Conservation (phyloP, 2,329 filamentous ascomycete species). For the Aspergillus latus region DNA sequence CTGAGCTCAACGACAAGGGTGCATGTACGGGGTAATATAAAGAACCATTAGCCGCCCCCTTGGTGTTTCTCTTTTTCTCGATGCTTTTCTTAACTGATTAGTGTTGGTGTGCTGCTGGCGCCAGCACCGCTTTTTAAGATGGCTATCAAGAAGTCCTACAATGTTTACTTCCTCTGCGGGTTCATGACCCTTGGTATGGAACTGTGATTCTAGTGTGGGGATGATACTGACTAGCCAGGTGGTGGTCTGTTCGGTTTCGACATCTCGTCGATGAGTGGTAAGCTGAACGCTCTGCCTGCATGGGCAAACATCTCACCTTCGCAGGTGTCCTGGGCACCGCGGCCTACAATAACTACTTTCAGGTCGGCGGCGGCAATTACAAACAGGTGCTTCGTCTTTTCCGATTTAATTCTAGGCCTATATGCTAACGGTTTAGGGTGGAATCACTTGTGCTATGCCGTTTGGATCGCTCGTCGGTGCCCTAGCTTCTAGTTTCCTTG, state of each 20-base stretch:
- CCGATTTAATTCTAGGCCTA: neutral
- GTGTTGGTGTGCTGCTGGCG: neutral
- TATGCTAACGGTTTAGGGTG: conserved; percentile 30
- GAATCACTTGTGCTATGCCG: conserved; percentile 40
- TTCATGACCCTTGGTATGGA: conserved; percentile 23
- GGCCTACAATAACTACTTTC: conserved; percentile 23
- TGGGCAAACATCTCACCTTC: conserved; percentile 3
- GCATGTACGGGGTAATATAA: neutral
- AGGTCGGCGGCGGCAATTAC: conserved; percentile 20
- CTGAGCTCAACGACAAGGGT: neutral
- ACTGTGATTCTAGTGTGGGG: neutral
- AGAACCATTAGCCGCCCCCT: neutral
- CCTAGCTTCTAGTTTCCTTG: conserved; percentile 52
- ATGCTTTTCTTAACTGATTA: neutral
- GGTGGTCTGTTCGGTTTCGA: conserved; percentile 60
- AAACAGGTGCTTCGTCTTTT: conserved; percentile 16
- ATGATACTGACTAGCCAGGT: conserved; percentile 29
- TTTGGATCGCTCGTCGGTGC: conserved; percentile 45
- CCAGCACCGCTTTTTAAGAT: conserved; percentile 12
- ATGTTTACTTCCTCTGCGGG: conserved; percentile 23
- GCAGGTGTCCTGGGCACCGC: conserved; percentile 20
- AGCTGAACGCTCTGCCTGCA: neutral
- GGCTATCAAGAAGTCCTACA: conserved; percentile 20
- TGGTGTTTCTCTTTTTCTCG: neutral
- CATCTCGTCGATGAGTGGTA: conserved; percentile 52